Base-by-base conservation (phyloP, 2,329 filamentous ascomycete genomes). In the Colletotrichum plurivorum region DNA sequence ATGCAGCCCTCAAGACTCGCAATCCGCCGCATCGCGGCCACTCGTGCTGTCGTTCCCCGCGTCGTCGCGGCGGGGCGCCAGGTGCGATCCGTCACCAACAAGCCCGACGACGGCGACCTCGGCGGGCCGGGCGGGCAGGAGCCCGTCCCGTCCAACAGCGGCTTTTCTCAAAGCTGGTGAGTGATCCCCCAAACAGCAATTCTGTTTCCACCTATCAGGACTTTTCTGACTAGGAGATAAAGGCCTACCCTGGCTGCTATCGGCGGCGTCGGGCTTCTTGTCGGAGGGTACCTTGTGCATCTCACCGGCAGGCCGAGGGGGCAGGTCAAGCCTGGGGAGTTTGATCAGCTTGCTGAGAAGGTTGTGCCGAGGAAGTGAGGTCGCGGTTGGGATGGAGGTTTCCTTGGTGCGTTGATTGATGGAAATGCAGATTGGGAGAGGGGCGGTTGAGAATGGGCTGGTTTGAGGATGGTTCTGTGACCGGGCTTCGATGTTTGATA, bases 101-200 rank as follows among this genome's bases (percentile, higher is more conserved):
- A 67, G 31, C 49, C 62, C 8, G 51, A 59, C 2, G 67, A 69
- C 7, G 68, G 69, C 22, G 68, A 71, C 25, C 56, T 71, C 36
- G 70, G 68, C 16, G 70, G 67, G 0, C 70, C 70, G 15, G 63
- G 63, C 1, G 70, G 70, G 1, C 70, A 71, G 43, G 70, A 71
- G 13, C 63, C 67, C 1, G 18, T 70, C 8, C 68, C 68, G 25
- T 25, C 64, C 0, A 51, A 10, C 7, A 64, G 64, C 43, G 58
- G 64, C 4, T 5, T 25, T 2, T 51, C 58, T 5, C 70, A 71
- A 27, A 70, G 69, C 52, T 67, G 62, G 70, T 71, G 52, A 45
- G 54, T 22, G 25, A 16, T 0, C 0, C 10, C 8, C 3, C 7
- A 0, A 25, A 10, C 31, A 4, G 5, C 22, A 25, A 2, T 25